Evolutionary conservation across 768 basidiomycete species (phyloP).

Genomic region (Clitopilus passeckerianus): DNA sequence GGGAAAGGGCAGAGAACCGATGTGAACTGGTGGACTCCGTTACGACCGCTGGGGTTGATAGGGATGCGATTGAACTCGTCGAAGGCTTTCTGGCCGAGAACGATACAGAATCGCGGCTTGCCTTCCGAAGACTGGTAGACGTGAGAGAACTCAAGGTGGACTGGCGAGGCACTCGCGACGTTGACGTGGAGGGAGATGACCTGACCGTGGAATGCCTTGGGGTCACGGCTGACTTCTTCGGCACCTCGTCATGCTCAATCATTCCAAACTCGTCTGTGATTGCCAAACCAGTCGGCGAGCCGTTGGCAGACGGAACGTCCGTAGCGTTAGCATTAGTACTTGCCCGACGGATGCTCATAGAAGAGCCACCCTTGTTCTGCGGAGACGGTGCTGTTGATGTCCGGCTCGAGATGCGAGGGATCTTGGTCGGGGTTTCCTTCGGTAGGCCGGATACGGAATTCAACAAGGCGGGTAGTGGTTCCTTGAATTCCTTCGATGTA

Average conservation of each 20-base stretch:
- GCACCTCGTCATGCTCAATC: constrained; percentile 51
- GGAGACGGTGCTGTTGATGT: constrained; percentile 71
- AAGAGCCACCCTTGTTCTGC: constrained; percentile 46
- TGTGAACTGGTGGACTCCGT: constrained; percentile 38
- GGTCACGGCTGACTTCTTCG: constrained; percentile 1
- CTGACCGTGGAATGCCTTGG: constrained; percentile 54
- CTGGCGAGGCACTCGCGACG: constrained; percentile 66
- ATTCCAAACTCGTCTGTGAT: constrained; percentile 78
- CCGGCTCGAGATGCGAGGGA: constrained; percentile 86
- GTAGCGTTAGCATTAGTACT: constrained; percentile 50
- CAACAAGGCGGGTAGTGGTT: constrained; percentile 41
- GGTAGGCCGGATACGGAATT: constrained; percentile 48
- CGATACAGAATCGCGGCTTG: constrained; percentile 75
- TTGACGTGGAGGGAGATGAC: constrained; percentile 56
- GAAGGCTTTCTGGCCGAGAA: constrained; percentile 81
- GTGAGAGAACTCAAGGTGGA: constrained; percentile 39
- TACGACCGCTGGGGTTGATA: constrained; percentile 46
- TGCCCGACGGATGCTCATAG: constrained; percentile 54
- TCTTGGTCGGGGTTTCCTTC: constrained; percentile 91
- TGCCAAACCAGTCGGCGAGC: constrained; percentile 56
- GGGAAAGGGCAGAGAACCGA: constrained; percentile 80
- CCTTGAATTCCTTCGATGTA: constrained; percentile 44
- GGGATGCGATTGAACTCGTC: constrained; percentile 72
- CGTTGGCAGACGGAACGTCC: constrained; percentile 47
- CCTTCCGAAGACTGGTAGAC: constrained; percentile 52